Evolutionary conservation across 2,329 filamentous ascomycete species (phyloP), one percentile per base, ranked within the genome.

Genomic region (Fusarium sarcochroum): DNA sequence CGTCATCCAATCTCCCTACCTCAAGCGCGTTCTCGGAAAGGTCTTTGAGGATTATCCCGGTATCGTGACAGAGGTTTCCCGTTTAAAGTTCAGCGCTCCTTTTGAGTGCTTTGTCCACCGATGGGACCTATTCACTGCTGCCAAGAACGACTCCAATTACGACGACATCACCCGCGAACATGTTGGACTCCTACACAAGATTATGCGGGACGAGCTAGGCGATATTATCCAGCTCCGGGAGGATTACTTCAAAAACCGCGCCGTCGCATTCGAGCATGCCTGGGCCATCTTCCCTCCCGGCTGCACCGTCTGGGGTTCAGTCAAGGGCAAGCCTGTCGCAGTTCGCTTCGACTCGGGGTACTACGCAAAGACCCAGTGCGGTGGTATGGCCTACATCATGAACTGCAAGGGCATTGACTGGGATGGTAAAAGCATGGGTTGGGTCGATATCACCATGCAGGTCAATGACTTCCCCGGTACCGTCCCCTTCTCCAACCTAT

Each of bases 101-200:
- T 92, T 91, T 63, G 80, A 86, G 68, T 86, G 87, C 0, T 87
- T 93, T 48, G 86, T 91, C 40, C 89, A 93, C 76, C 84, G 90
- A 32, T 92, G 89, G 89, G 78, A 82, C 2, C 72, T 79, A 8
- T 81, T 89, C 37, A 69, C 75, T 11, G 73, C 78, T 6, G 80
- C 82, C 23, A 77, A 81, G 42, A 73, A 83, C 11, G 79, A 81
- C 32, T 70, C 80, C 9, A 73, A 78, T 3, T 76, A 80, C 34
- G 84, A 88, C 17, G 70, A 69, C 1, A 32, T 58, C 18, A 83
- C 83, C 3, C 83, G 80, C 45, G 76, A 81, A 30, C 85, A 88
- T 66, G 72, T 87, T 3, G 70, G 79, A 8, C 71, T 88, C 0
- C 75, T 89, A 11, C 78, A 81, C 63, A 77, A 78, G 30, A 81